Percentiles rank a stretch among this genome's conserved stretches.
Conservation (phyloP, 129 eudicot species). For the Pittosporum tobira region DNA sequence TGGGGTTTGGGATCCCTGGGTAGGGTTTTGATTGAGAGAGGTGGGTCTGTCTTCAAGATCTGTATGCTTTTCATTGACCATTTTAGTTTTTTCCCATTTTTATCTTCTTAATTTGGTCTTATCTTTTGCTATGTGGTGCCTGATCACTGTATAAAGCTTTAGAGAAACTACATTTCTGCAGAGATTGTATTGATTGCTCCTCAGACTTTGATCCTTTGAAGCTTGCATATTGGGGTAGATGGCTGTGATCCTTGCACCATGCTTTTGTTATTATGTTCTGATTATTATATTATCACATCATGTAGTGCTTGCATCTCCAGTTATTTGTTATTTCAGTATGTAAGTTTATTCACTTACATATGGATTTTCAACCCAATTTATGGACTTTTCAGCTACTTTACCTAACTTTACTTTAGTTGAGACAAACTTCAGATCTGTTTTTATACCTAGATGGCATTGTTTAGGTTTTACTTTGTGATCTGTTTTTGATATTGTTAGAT, state of each 20-base stretch:
- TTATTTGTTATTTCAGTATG: neutral
- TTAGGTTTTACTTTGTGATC: slow-evolving; percentile 1
- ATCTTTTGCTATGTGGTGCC: slow-evolving; percentile 42
- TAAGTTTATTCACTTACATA: neutral
- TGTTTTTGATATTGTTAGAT: neutral
- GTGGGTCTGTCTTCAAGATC: slow-evolving; percentile 60
- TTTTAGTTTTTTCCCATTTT: slow-evolving; percentile 11
- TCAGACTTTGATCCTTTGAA: neutral
- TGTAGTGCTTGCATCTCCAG: slow-evolving; percentile 7
- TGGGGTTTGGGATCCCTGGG: slow-evolving; percentile 42
- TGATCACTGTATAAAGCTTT: slow-evolving; percentile 25
- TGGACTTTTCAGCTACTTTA: neutral
- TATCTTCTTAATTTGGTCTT: slow-evolving; percentile 36
- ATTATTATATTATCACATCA: no score
- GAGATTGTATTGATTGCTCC: slow-evolving; percentile 10
- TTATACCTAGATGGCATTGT: neutral
- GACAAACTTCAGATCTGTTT: slow-evolving; percentile 5
- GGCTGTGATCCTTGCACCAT: neutral
- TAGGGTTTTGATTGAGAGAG: slow-evolving; percentile 36
- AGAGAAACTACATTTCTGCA: slow-evolving; percentile 23
- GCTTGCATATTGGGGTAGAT: slow-evolving; percentile 7
- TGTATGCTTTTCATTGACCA: slow-evolving; percentile 52
- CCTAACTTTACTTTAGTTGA: neutral
- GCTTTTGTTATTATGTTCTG: neutral
- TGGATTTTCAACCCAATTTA: neutral